Evolutionary conservation across 2,329 filamentous ascomycete genomes (phyloP), one percentile per base, ranked within the genome.

Genomic region (Neonectria hederae): DNA sequence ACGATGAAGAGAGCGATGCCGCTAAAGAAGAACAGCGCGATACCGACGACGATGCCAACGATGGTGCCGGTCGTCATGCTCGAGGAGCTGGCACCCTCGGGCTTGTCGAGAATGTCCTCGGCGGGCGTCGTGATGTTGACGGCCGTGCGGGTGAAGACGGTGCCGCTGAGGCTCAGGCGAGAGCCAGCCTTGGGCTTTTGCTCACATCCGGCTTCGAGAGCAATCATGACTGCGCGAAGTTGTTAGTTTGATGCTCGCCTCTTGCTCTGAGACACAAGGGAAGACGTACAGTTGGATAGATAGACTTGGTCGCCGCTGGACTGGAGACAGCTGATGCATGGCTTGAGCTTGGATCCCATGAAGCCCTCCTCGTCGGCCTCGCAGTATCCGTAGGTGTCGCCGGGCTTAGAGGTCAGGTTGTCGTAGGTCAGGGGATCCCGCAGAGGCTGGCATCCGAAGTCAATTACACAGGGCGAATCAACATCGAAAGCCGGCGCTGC

Each of bases 21-120:
- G 0, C 82, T 78, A 6, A 84, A 35, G 3, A 87, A 72, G 2
- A 82, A 70, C 0, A 84, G 75, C 0, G 77, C 77, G 7, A 79
- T 81, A 13, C 83, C 85, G 0, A 87, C 73, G 0, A 79, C 80
- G 49, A 89, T 87, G 19, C 86, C 86, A 0, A 83, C 83, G 17
- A 87, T 84, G n/a, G 83, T 82, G 2, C 83, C 82, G 0, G 81
- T 80, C 0, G 82, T 80, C 72, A 87, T 80, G 10, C 70, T 70
- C 0, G 69, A 74, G 3, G 72, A 65, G 0, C 67, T 74, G 2
- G 74, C 74, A 0, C 76, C 75, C 0, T 72, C 70, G 1, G 74
- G 67, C 0, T 69, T 64, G 0, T 75, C 52, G 3, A 74, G 68
- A 3, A 76, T 79, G 4, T 72, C 66, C 4, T 70, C 63, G 3